Percentiles rank a stretch among this genome's conserved stretches.
phyloP scores from a whole-genome alignment of 1,139 yeast genomes.

The Blastobotrys aristatus region DNA sequence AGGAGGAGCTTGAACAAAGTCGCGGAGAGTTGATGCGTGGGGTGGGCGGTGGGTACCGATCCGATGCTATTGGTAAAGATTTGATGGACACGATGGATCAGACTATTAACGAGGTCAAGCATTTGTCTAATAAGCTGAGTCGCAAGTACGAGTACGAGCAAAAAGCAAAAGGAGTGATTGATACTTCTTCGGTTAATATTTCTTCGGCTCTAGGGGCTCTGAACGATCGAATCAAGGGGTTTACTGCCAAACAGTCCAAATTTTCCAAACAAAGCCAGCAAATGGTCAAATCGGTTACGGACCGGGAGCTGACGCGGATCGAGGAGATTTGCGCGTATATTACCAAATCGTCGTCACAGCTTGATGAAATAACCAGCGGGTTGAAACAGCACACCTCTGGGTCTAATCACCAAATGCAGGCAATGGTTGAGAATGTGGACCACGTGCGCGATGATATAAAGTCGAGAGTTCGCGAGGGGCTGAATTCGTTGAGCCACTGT shows the following conservation, averaged over 20 bases:
- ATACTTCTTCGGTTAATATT: constrained; percentile 15
- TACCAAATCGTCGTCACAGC: background rate
- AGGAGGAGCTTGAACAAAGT: constrained; percentile 21
- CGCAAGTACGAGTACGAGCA: constrained; percentile 19
- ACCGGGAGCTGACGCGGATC: constrained; percentile 9
- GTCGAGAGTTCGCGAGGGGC: constrained; percentile 10
- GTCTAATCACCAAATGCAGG: background rate
- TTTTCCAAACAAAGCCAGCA: background rate
- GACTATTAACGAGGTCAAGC: constrained; percentile 26
- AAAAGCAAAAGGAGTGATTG: constrained; percentile 19
- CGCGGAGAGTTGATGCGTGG: constrained; percentile 19
- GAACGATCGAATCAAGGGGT: background rate
- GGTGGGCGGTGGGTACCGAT: constrained; percentile 14
- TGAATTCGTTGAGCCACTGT: constrained; percentile 3
- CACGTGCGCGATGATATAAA: constrained; percentile 11
- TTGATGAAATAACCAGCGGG: background rate
- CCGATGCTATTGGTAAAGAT: constrained; percentile 21
- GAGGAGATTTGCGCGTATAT: background rate
- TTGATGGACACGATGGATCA: constrained; percentile 28
- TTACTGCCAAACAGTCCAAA: constrained; percentile 4
- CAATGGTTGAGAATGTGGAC: constrained; percentile 8
- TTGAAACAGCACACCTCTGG: background rate
- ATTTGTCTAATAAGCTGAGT: constrained; percentile 26
- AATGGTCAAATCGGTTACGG: constrained; percentile 1
- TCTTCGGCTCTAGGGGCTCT: constrained; percentile 9